Base-by-base conservation (phyloP, 768 basidiomycete genomes). In the Bullera alba region DNA sequence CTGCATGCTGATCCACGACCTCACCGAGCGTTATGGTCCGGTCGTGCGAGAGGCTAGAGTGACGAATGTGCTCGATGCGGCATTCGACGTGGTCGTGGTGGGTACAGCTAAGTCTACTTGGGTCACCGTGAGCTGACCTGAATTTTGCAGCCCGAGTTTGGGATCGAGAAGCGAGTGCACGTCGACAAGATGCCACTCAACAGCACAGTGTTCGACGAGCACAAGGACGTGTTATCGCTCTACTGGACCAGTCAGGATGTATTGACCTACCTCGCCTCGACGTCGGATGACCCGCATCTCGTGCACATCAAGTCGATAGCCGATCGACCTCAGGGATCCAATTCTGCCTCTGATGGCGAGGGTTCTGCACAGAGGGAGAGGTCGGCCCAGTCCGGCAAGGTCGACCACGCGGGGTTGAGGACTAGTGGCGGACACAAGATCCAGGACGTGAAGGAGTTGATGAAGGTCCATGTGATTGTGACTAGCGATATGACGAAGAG, bases 181-280 rank as follows among this genome's bases (percentile, higher is more conserved):
- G 88, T 92, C 35, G 95, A 97, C 69, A 91, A 97, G 75, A 95
- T 99, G 88, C 93, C 95, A 22, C 88, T 95, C 51, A 89, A 95
- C 86, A 96, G 93, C 62, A 86, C 90, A 67, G 89, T 96, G 45
- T 90, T 90, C 69, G 92, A 97, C 65, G 93, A 96, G 73, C 92
- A 93, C 74, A 80, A 80, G 2, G 86, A 95, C 73, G 84, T 85
- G 19, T 80, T 99, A 16, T 69, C 68, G 65, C 57, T 97, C 54
- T 96, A 96, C 73, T 97, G 93, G 93, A 93, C 92, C 25, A 79
- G 81, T 64, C 81, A 84, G 53, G 92, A 97, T 66, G 93, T 97
- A 53, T 87, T 97, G 57, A 84, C 79, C 39, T 99, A 86, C 86
- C 78, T 99, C 41, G 89, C 90, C 19, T 90, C 91, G 74, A 87